Conservation (phyloP, 768 basidiomycete genomes). For the Mrakia frigida region DNA sequence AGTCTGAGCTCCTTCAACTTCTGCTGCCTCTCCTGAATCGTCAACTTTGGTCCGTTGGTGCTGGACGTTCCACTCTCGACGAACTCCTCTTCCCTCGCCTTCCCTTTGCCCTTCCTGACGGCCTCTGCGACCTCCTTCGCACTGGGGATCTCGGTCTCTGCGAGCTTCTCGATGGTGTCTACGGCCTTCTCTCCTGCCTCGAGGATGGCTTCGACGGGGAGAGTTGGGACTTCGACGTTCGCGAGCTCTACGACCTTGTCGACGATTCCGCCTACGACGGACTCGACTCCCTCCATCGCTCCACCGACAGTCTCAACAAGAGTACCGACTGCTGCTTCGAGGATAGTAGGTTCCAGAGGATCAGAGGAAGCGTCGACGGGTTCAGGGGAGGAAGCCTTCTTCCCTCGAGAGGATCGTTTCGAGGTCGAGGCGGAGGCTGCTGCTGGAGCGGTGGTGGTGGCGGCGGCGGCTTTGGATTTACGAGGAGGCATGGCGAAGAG, state of each 20-base stretch:
- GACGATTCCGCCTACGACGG: conserved; percentile 8
- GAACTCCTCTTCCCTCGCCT: conserved; percentile 23
- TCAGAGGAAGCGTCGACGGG: background rate
- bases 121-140: background rate
- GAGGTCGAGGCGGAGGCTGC: background rate
- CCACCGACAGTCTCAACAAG: background rate
- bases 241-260: background rate
- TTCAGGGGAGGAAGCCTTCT: conserved; percentile 13
- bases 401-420: conserved; percentile 15
- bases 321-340: conserved; percentile 13
- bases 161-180: conserved; percentile 2
- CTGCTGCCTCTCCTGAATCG: conserved; percentile 67
- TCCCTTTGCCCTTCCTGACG: conserved; percentile 30
- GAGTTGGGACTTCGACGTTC: background rate
- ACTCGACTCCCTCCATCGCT: conserved; percentile 20
- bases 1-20: conserved; percentile 70
- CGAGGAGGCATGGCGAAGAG: conserved; percentile 12
- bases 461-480: conserved; percentile 8
- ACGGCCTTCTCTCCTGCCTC: background rate
- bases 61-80: conserved; percentile 8
- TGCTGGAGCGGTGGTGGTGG: background rate
- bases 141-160: background rate
- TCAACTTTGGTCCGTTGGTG: background rate
- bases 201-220: background rate
- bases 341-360: background rate